Conservation (phyloP, 2,329 filamentous ascomycete genomes). For the Talaromyces sp. region DNA sequence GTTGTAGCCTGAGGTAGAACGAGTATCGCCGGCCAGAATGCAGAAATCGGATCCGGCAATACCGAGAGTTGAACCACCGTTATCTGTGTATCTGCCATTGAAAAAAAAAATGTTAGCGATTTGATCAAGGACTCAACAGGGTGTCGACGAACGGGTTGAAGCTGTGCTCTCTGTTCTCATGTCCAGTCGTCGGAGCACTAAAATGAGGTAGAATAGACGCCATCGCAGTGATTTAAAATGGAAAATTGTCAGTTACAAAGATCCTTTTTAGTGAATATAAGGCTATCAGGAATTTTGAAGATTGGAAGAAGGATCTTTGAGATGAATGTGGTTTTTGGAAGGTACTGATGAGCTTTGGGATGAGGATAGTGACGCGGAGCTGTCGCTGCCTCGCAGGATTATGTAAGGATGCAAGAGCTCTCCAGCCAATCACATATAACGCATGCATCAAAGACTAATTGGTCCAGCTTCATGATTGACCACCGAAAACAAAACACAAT, state of each 20-base stretch:
- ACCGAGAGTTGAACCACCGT: constrained; percentile 91
- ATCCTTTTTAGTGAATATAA: neutral
- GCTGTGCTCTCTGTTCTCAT: constrained; percentile 62
- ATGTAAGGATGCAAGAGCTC: constrained; percentile 12
- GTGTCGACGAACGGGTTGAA: constrained; percentile 77
- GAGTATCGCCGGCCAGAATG: constrained; percentile 95
- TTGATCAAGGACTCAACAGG: neutral
- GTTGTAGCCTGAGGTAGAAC: constrained; percentile 92
- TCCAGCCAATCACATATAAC: constrained; percentile 10
- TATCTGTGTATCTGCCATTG: constrained; percentile 75
- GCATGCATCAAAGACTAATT: neutral
- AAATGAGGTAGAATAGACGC: constrained; percentile 52
- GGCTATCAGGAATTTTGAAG: neutral
- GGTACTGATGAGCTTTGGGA: constrained; percentile 15
- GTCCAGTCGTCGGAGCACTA: constrained; percentile 53
- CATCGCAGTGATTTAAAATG: constrained; percentile 40
- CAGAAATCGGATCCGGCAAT: constrained; percentile 93
- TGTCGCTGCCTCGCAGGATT: constrained; percentile 33
- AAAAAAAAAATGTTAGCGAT: neutral
- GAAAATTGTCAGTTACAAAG: neutral
- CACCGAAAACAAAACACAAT: neutral
- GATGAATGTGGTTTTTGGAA: constrained; percentile 17
- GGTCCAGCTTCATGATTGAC: neutral
- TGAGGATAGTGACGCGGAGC: constrained; percentile 33
- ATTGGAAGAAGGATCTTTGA: constrained; percentile 11